Evolutionary conservation across 2,329 filamentous ascomycete genomes (phyloP), one percentile per base, ranked within the genome.

Genomic region (Apiospora hydei): DNA sequence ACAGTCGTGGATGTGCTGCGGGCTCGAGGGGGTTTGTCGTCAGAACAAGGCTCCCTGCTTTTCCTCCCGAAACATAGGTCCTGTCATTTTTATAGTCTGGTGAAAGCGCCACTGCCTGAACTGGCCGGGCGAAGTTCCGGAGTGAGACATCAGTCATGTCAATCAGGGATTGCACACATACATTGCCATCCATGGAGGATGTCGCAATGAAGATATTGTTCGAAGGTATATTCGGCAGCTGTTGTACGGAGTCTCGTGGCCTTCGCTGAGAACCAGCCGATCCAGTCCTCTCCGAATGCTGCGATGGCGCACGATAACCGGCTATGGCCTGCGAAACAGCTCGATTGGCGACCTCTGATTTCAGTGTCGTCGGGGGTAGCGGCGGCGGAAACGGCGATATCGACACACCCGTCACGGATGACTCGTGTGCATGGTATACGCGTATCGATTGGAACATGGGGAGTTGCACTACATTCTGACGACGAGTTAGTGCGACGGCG

Each of bases 191-290:
- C 79, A 97, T 94, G 0, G 96, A 98, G 0, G 96, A 94, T 0
- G 96, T 97, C 1, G 93, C 96, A 76, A 99, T 93, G 81, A 96
- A 94, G 53, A 99, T 97, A 70, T 95, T 92, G 78, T 98, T 98
- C 1, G 94, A 95, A 0, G 94, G 93, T 0, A 88, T 94, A 72
- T 91, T 90, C 0, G 93, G 91, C 2, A 98, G 85, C 0, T 87
- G 84, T 16, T 89, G 87, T 10, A 86, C 82, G 10, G 57, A 18
- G 18, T 64, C 57, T n/a, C 57, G 57, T 41, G 57, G 18, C 57
- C 57, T 64, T 64, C 57, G 57, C 86, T 84, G 41, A 6, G 87
- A 85, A 21, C 76, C 74, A 1, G 89, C 84, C 7, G 89, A 82
- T 24, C 83, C 76, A 18, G 85, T 82, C 43, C 82, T 80, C 8